Percentiles rank a stretch among this genome's conserved stretches.
phyloP scores from a whole-genome alignment of 2,329 filamentous ascomycete species.

The Penicillium sp. region DNA sequence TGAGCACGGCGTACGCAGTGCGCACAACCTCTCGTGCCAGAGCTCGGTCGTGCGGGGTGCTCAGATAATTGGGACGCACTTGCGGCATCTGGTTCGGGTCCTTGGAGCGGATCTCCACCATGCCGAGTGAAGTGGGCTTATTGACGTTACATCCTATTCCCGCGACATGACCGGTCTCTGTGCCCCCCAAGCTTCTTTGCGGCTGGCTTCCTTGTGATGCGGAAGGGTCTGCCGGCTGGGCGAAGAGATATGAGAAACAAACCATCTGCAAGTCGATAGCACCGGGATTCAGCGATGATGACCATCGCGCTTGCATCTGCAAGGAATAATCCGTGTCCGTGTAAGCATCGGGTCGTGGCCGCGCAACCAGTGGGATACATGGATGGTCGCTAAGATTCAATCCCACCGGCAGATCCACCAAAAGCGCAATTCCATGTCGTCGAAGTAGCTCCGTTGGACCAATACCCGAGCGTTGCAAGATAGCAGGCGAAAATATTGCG shows the following conservation, averaged over 20 bases:
- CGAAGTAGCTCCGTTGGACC: neutral
- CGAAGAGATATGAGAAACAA: neutral
- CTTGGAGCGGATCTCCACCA: neutral
- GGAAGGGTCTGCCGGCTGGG: neutral
- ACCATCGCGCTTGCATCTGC: neutral
- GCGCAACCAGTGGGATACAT: neutral
- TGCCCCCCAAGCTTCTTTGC: neutral
- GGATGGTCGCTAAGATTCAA: neutral
- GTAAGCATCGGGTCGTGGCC: neutral
- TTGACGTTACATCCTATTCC: neutral
- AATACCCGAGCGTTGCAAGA: neutral
- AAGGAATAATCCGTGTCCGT: neutral
- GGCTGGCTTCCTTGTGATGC: neutral
- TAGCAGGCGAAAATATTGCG: neutral
- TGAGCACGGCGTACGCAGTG: neutral
- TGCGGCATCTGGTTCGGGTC: neutral
- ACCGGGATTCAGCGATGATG: neutral
- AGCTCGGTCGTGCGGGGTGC: neutral
- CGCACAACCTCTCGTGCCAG: neutral
- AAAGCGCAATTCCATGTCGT: neutral
- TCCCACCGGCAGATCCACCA: neutral
- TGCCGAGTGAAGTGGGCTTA: neutral
- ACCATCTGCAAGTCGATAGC: neutral
- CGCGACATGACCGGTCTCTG: neutral
- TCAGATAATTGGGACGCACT: neutral